phyloP scores from a whole-genome alignment of 495 filamentous ascomycete species.

The Paragyromitra xinjiangensis region DNA sequence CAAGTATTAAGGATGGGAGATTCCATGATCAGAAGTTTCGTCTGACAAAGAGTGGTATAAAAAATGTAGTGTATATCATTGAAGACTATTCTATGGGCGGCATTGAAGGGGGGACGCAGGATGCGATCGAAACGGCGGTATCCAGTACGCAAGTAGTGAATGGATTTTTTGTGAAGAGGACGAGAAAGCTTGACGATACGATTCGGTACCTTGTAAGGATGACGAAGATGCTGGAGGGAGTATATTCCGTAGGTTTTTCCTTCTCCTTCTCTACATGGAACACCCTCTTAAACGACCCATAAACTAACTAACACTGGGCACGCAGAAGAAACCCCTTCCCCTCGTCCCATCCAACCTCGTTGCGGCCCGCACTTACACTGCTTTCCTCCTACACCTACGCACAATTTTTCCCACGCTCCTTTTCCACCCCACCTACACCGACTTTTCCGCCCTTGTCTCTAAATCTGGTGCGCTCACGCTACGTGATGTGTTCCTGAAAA shows the following conservation, averaged over 20 bases:
- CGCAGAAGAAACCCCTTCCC: slow-evolving; percentile 57
- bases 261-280: slow-evolving; percentile 12
- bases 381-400: slow-evolving; percentile 67
- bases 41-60: slow-evolving; percentile 73
- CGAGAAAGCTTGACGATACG: slow-evolving; percentile 78
- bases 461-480: slow-evolving; percentile 79
- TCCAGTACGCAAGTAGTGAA: slow-evolving; percentile 83
- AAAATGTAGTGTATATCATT: slow-evolving; percentile 81
- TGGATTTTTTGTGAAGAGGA: slow-evolving; percentile 83
- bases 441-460: slow-evolving; percentile 74
- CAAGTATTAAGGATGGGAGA: slow-evolving; percentile 81
- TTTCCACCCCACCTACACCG: slow-evolving; percentile 74
- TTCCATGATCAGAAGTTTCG: slow-evolving; percentile 90
- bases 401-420: slow-evolving; percentile 61
- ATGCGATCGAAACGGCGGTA: slow-evolving; percentile 76
- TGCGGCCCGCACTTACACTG: slow-evolving; percentile 75
- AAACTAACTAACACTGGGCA: slow-evolving; percentile 23
- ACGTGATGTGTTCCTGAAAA: slow-evolving; percentile 80
- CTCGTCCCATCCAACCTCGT: slow-evolving; percentile 74
- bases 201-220: slow-evolving; percentile 80
- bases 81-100: slow-evolving; percentile 67
- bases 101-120: slow-evolving; percentile 56
- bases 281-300: slow-evolving; percentile 38
- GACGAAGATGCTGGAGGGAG: slow-evolving; percentile 72
- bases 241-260: slow-evolving; percentile 68